Evolutionary conservation across 345 rosid species (phyloP), one percentile per base, ranked within the genome.

Genomic region (Eucalyptus sp.): DNA sequence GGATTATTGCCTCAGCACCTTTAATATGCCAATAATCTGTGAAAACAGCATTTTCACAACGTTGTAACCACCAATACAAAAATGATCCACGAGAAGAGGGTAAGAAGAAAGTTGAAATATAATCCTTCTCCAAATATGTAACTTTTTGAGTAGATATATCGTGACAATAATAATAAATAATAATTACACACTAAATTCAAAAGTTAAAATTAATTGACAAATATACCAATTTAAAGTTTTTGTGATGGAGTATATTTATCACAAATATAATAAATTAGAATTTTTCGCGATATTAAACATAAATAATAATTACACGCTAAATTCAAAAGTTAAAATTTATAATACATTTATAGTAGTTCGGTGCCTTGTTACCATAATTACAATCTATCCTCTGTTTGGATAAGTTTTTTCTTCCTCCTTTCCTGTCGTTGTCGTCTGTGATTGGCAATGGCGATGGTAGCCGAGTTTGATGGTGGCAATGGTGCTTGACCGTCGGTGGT

Each of bases 171-270:
- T 18, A 27, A 13, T 29, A 12, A 3, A 15, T 7, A 16, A 31
- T 31, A 16, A 31, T 68, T 68, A 31, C 43, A 8, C 6, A 5
- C 4, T 66, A 66, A 4, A 8, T 31, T 15, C 13, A 25, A 56
- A 56, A 56, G 29, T 24, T 56, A 4, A 56, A 10, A 56, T 56
- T 56, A 0, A 56, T 10, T 0, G 3, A 52, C 0, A 7, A 52
- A 20, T 20, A 4, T 20, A 52, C 0, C 5, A 52, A 52, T 20
- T 52, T 52, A 52, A 18, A 0, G 7, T 52, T 52, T 52, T 52
- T 20, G 0, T 52, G 1, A 7, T 20, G 1, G 0, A 52, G 0
- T 20, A 52, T 8, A 20, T 7, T 52, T 52, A 3, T 20, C 2
- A 52, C 2, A 52, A 52, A 3, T 52, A 52, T 52, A 1, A 18